Percentiles rank a stretch among this genome's conserved stretches.
Evolutionary conservation across 1,139 yeast species (phyloP).

Genomic region (Ashbya aceris): DNA sequence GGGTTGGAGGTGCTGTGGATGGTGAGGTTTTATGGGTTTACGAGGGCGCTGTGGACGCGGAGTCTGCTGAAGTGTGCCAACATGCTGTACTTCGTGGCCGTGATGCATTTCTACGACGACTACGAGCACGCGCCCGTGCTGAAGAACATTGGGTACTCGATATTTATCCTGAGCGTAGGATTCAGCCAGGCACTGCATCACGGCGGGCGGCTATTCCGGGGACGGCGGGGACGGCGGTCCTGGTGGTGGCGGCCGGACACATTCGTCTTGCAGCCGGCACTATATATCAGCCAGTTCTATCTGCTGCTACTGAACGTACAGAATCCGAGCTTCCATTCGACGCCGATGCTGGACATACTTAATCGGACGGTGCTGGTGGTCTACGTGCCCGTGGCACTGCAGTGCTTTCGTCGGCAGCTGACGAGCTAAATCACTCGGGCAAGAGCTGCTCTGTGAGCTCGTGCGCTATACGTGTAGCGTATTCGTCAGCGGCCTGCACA

Average conservation of each 20-base stretch:
- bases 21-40: conserved; percentile 20
- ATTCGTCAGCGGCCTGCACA: conserved; percentile 15
- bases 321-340: conserved; percentile 33
- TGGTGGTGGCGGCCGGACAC: conserved; percentile 36
- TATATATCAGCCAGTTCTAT: conserved; percentile 43
- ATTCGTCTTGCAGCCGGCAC: conserved; percentile 39
- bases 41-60: conserved; percentile 11
- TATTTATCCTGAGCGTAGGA: conserved; percentile 26
- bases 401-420: conserved; percentile 20
- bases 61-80: conserved; percentile 35
- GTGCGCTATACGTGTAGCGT: conserved; percentile 22
- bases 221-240: conserved; percentile 27
- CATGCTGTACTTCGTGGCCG: conserved; percentile 37
- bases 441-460: conserved; percentile 17
- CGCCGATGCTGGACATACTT: conserved; percentile 15
- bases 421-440: conserved; percentile 1
- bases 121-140: conserved; percentile 32
- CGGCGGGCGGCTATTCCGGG: conserved; percentile 24
- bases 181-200: conserved; percentile 22
- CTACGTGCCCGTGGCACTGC: conserved; percentile 28
- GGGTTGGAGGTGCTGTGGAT: conserved; percentile 22
- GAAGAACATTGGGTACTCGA: conserved; percentile 28
- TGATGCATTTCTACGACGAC: conserved; percentile 39
- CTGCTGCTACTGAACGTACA: conserved; percentile 43
- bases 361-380: conserved; percentile 23